Base-by-base conservation (phyloP, 495 filamentous ascomycete species). In the Penicillium nucicola region DNA sequence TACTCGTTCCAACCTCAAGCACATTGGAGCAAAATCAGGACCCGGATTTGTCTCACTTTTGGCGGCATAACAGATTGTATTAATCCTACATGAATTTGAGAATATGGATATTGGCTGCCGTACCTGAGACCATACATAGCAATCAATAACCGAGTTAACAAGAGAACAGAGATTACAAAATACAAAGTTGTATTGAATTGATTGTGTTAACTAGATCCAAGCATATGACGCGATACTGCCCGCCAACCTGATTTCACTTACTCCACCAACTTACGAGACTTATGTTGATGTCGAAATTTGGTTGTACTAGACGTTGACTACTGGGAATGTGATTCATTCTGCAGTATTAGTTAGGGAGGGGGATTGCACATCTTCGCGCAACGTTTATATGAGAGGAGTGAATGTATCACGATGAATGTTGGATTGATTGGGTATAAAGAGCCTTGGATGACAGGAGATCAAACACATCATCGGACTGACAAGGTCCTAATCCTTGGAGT, bases 31-130 rank as follows among this genome's bases (percentile, higher is more conserved):
- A 5, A 14, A 20, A 18, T 18, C 14, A 33, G 14, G 10, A 12
- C 14, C 9, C 37, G 3, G 37, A 3, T 13, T 19, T 31, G n/a
- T 39, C 42, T 18, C 52, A 48, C 3, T 69, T 70, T 57, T 71
- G 68, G 68, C 59, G 58, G 23, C 55, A 55, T 18, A 68, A 67
- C 31, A 69, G 51, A 33, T 20, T 67, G 15, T 69, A 68, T 53
- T 28, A 9, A 28, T 8, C 4, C 5, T 8, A 8, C 25, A 28
- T 28, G 25, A 2, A 28, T 9, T 28, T 9, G 25, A 9, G 10
- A 9, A 28, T 4, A 28, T 8, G 10, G 10, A 28, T 28, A 28
- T 28, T 28, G 25, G 25, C 1, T 28, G 1, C 2, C 7, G 25
- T 28, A 8, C 1, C 25, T 28, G 25, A 9, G 25, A 4, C 10